Evolutionary conservation across 1,284 basidiomycete species (phyloP).

Genomic region (Fomes fomentarius): DNA sequence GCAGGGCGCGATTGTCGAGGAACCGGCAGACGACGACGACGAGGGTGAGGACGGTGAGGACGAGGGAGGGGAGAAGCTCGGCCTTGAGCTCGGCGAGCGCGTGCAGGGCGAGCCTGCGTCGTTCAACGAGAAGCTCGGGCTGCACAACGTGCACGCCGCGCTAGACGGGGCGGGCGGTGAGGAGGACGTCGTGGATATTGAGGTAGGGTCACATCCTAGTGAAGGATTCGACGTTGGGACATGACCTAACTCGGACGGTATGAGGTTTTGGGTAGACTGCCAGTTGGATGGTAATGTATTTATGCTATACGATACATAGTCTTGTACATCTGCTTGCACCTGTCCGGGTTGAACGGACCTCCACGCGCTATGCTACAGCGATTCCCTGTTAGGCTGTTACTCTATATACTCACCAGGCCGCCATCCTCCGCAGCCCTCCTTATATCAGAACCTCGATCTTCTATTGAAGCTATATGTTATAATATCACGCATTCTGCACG

Average conservation of each 20-base stretch:
- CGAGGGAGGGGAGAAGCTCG: constrained; percentile 23
- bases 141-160: constrained; percentile 10
- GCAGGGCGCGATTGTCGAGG: constrained; percentile 70
- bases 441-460: too few species aligned
- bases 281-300: constrained; percentile 23
- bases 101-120: constrained; percentile 29
- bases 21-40: constrained; percentile 49
- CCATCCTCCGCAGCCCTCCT: too few species aligned
- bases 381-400: neutral
- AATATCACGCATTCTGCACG: too few species aligned
- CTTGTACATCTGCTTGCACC: constrained; percentile 6
- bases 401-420: too few species aligned
- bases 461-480: too few species aligned
- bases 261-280: constrained; percentile 15
- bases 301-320: constrained; percentile 17
- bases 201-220: constrained; percentile 10
- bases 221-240: constrained; percentile 18
- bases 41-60: constrained; percentile 25
- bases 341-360: constrained; percentile 19
- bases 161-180: constrained; percentile 3
- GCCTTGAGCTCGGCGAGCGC: constrained; percentile 25
- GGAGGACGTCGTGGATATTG: constrained; percentile 21
- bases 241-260: constrained; percentile 23
- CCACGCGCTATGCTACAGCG: constrained; percentile 3
- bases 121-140: constrained; percentile 29